Base-by-base conservation (phyloP, 768 basidiomycete species). In the Mrakia gelida region DNA sequence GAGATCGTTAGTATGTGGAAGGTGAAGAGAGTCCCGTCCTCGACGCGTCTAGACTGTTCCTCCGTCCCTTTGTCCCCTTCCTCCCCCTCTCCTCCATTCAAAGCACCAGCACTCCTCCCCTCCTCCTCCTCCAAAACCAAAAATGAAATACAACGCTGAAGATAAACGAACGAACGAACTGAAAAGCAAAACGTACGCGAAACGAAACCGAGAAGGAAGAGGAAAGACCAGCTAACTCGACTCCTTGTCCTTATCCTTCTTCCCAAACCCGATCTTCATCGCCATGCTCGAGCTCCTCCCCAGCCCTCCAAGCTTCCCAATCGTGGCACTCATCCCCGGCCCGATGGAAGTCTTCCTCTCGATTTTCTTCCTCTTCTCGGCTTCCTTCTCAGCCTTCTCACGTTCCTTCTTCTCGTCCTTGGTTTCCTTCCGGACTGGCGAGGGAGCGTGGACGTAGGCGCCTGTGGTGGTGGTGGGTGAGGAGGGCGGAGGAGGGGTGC, bases 371-470 rank as follows among this genome's bases (percentile, higher is more conserved):
- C 75, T 63, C 65, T 63, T 63, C 49, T 63, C 49, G 0, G 41
- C 41, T n/a, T 75, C 75, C 75, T 75, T 75, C 52, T 68, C 75
- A 7, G 32, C 67, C 68, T 56, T 70, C 75, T 76, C 75, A 18
- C 63, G 62, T 43, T 75, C 74, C 74, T 75, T 75, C 63, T 75
- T 62, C 61, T 52, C 34, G 18, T 34, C 23, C 71, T 77, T 43
- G 28, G 52, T 49, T 38, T 70, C 70, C 76, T 77, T 77, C 41
- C 71, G 54, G n/a, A 43, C 9, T 28, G 32, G 65, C 26, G 18
- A 68, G 26, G n/a, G 16, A 28, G 32, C 18, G 28, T 45, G 65
- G 54, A 65, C 68, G 70, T 52, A 45, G 41, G 34, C 30, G 54
- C 21, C 52, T 13, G 28, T n/a, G 21, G 21, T n/a, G 30, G 41